A percentile compares a stretch with the other conserved stretches of the same genome.
Evolutionary conservation across 108 stramenopile species (phyloP).

Genomic region (Cyclostephanos invisitatus): DNA sequence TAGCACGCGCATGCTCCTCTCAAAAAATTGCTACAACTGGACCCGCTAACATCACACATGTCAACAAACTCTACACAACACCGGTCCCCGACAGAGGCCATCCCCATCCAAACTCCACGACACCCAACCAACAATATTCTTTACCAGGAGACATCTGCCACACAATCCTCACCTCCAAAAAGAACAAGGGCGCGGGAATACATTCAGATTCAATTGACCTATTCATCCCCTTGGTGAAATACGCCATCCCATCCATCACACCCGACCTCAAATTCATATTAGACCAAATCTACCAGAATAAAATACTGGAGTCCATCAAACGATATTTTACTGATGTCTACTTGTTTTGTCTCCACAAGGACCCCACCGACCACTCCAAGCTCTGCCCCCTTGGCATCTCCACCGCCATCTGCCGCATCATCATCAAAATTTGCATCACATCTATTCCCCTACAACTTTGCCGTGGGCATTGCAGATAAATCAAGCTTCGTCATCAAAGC

Average conservation of each 20-base stretch:
- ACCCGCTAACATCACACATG: neutral
- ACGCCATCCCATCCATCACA: neutral
- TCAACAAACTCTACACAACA: neutral
- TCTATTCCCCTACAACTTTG: too few species aligned
- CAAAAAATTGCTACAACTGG: conserved; percentile 18
- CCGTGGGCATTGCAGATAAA: too few species aligned
- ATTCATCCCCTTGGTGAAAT: conserved; percentile 6
- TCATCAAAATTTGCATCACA: conserved; percentile 4
- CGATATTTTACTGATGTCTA: conserved; percentile 20
- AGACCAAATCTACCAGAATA: neutral
- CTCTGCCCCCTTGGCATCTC: conserved; percentile 30
- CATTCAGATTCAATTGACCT: conserved; percentile 5
- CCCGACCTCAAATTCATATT: neutral
- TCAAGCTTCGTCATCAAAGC: too few species aligned
- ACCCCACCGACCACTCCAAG: conserved; percentile 24
- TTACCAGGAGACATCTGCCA: conserved; percentile 22
- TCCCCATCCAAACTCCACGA: neutral
- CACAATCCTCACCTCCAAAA: neutral
- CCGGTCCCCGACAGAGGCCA: neutral
- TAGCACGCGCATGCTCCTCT: neutral
- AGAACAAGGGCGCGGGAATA: conserved; percentile 15
- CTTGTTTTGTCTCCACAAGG: conserved; percentile 38
- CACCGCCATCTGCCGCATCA: conserved; percentile 26
- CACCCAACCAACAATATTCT: conserved; percentile 2
- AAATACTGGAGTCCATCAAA: neutral